These are phyloP conservation scores for Venturia nashicola DNA, from an alignment of 2,329 filamentous ascomycete species.

Conservation along the genomic window DNA sequence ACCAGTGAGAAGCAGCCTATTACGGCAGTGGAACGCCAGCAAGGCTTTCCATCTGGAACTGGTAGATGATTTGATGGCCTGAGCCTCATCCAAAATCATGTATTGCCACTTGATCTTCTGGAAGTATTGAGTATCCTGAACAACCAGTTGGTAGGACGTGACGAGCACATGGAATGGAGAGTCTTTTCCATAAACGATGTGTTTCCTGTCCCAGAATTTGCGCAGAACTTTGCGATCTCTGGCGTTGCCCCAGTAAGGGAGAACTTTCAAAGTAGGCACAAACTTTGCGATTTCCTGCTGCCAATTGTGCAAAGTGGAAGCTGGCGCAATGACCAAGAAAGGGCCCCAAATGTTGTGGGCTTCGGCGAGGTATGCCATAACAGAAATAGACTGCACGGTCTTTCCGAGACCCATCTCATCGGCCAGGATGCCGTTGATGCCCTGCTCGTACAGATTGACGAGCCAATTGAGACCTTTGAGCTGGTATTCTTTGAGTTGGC, in stretches of 20 bases:
- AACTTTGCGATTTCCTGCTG: slow-evolving; percentile 96
- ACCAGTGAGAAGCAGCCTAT: slow-evolving; percentile 92
- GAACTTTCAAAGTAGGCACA: slow-evolving; percentile 84
- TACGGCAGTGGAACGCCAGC: slow-evolving; percentile 87
- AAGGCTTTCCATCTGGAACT: slow-evolving; percentile 96
- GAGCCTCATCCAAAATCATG: slow-evolving; percentile 98
- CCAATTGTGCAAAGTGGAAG: slow-evolving; percentile 97
- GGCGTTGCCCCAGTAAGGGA: slow-evolving; percentile 95
- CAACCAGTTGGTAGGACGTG: slow-evolving; percentile 94
- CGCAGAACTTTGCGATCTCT: slow-evolving; percentile 90
- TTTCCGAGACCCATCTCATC: slow-evolving; percentile 19
- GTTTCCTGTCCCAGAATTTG: slow-evolving; percentile 98
- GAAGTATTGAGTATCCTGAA: slow-evolving; percentile 92
- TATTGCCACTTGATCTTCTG: slow-evolving; percentile 99
- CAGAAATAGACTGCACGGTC: slow-evolving; percentile 74
- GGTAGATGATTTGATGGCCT: slow-evolving; percentile 95
- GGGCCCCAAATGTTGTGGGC: slow-evolving; percentile 97
- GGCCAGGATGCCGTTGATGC: slow-evolving; percentile 16
- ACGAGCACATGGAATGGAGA: slow-evolving; percentile 92
- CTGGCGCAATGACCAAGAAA: slow-evolving; percentile 90
- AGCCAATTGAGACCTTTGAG: slow-evolving; percentile 99
- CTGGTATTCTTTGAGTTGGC: slow-evolving; percentile 96
- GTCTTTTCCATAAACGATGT: slow-evolving; percentile 87
- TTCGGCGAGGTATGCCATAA: slow-evolving; percentile 97
- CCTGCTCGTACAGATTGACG: slow-evolving; percentile 68